Percentiles rank a stretch among this genome's conserved stretches.
Conservation (phyloP, 1,284 basidiomycete genomes). For the Ceratobasidium theobromae region DNA sequence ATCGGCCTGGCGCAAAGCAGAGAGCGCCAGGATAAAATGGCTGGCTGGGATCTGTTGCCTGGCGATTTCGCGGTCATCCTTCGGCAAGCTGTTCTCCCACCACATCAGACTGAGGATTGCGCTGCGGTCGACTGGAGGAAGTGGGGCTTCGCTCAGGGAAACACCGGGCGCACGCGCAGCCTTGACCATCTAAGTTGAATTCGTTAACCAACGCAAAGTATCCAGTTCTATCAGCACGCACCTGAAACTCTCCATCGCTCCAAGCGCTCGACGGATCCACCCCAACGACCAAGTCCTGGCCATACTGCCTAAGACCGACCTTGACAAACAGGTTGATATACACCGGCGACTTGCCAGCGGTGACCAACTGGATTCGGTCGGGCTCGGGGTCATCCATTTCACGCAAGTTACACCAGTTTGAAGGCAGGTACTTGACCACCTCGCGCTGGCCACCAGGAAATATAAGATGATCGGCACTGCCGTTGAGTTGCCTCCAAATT, state of each 20-base stretch:
- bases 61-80: no score
- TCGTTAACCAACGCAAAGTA: no score
- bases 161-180: no score
- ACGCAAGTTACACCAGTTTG: not conserved
- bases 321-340: slow-evolving; percentile 20
- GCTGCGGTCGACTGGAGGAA: no score
- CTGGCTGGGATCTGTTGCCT: no score
- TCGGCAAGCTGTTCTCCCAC: no score
- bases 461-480: not conserved
- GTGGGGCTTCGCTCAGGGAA: no score
- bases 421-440: not conserved
- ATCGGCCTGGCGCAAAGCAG: no score
- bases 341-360: not conserved
- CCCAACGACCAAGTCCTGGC: slow-evolving; percentile 22
- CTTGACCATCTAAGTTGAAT: no score
- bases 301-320: slow-evolving; percentile 1
- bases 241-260: slow-evolving; percentile 11
- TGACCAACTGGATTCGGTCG: not conserved
- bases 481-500: slow-evolving; percentile 13
- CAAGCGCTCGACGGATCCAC: slow-evolving; percentile 15
- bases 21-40: no score
- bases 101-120: no score
- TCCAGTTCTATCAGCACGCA: no score
- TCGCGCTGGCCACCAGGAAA: slow-evolving; percentile 16
- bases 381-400: not conserved